Percentiles rank a stretch among this genome's conserved stretches.
Conservation (phyloP, 208 protist genomes). For the Acanthamoeba castellanii region DNA sequence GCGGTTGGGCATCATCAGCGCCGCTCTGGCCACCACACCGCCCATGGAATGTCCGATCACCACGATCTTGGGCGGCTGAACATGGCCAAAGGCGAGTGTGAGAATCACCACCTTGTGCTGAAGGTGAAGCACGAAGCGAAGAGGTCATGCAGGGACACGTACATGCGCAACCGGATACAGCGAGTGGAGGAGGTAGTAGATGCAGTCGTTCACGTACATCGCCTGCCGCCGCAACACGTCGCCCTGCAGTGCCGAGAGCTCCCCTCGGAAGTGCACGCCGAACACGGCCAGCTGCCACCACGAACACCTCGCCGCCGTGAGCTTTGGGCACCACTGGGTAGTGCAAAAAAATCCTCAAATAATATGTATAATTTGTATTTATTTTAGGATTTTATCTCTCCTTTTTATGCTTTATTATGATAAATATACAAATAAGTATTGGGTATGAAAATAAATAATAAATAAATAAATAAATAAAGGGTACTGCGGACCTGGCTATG, state of each 20-base stretch:
- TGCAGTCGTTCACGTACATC: constrained; percentile 44
- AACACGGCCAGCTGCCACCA: constrained; percentile 26
- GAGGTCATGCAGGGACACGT: background rate
- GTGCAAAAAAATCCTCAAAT: background rate
- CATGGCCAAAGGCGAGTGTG: background rate
- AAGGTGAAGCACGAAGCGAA: background rate
- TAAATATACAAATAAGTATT: no score
- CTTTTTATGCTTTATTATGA: no score
- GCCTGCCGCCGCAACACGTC: constrained; percentile 4
- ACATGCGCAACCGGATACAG: background rate
- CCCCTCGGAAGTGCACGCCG: constrained; percentile 15
- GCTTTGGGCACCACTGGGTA: background rate
- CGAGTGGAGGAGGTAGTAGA: background rate
- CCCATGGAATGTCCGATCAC: constrained; percentile 69
- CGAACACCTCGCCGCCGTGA: background rate
- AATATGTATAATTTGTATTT: background rate
- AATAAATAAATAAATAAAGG: no score
- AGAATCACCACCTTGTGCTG: background rate
- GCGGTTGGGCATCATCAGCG: constrained; percentile 34
- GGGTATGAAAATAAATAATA: no score
- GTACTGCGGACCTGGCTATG: background rate
- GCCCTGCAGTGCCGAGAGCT: constrained; percentile 64
- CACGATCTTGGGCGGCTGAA: background rate
- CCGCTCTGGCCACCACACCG: constrained; percentile 60
- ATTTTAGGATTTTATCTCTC: background rate